Base-by-base conservation (phyloP, 2,329 filamentous ascomycete genomes). In the Amauroascus verrucosus region DNA sequence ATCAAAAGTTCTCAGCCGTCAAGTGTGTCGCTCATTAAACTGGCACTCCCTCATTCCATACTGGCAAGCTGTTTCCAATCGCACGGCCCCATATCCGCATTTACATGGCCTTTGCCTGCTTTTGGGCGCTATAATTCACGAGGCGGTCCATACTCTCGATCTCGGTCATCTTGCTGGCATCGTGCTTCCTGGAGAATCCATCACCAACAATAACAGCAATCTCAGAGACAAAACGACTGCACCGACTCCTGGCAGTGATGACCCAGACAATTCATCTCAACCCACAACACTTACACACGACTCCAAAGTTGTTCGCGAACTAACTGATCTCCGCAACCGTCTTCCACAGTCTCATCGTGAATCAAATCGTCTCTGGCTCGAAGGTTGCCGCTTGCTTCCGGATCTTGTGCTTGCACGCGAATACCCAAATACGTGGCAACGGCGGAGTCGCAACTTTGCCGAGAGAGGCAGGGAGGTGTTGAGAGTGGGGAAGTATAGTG, bases 41-140 rank as follows among this genome's bases (percentile, higher is more conserved):
- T 78, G 76, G 76, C 64, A 70, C 24, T 72, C 70, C 20, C 73
- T 75, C 22, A 62, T 76, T 14, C 65, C 69, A 18, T 75, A 76
- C 52, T 74, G 74, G 69, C 65, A 68, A 26, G 73, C 72, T 44
- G 69, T 76, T 26, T 65, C 64, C 54, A 65, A 64, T 50, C 67
- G 67, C 35, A 70, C 68, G 18, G 59, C 60, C 20, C 59, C 65
- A 20, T 73, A 70, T 50, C 67, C 68, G 5, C 67, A 67, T 24
- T 64, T 77, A 13, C 62, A 72, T 53, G 71, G 69, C 28, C 64
- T 77, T n/a, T 71, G 69, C 48, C 60, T 67, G 18, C 65, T 76
- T 28, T 64, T 77, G 14, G 73, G 72, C 14, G 74, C 73, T 9
- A 64, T 76, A 1, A 73, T 70, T 38, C 72, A 71, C 38, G 72